A percentile compares a stretch with the other conserved stretches of the same genome.
phyloP scores from a whole-genome alignment of 2,329 filamentous ascomycete genomes.

The Huntiella savannae region DNA sequence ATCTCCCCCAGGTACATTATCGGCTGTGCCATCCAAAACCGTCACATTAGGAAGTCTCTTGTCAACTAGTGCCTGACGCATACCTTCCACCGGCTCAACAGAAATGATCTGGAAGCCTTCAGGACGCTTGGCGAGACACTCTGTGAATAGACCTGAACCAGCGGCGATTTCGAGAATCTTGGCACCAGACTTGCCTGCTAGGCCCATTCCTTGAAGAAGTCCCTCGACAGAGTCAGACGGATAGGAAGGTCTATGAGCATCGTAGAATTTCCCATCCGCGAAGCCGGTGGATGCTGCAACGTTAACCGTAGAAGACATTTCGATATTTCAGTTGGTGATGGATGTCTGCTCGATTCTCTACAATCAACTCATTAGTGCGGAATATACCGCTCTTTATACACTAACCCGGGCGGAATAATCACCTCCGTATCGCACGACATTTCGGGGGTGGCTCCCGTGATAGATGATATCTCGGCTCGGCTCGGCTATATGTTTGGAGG shows the following conservation, averaged over 20 bases:
- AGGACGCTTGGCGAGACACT: conserved; percentile 35
- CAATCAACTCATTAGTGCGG: no score
- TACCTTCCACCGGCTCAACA: conserved; percentile 44
- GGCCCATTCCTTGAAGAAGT: conserved; percentile 35
- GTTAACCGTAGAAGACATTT: conserved; percentile 28
- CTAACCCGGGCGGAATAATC: no score
- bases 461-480: no score
- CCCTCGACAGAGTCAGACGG: conserved; percentile 34
- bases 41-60: conserved; percentile 38
- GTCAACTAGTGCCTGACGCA: conserved; percentile 39
- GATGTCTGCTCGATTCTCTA: neutral
- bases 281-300: conserved; percentile 37
- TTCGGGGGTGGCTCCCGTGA: no score
- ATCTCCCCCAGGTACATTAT: conserved; percentile 33
- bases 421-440: no score
- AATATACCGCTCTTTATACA: no score
- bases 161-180: conserved; percentile 45
- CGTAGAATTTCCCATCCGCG: conserved; percentile 43
- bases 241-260: conserved; percentile 50
- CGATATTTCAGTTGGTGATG: neutral
- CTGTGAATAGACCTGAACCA: conserved; percentile 54
- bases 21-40: conserved; percentile 38
- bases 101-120: conserved; percentile 43
- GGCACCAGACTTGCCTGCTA: conserved; percentile 27
- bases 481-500: no score